A percentile compares a stretch with the other conserved stretches of the same genome.
Evolutionary conservation across 306 rosid species (phyloP).

Genomic region (Sechiopsis laciniata): DNA sequence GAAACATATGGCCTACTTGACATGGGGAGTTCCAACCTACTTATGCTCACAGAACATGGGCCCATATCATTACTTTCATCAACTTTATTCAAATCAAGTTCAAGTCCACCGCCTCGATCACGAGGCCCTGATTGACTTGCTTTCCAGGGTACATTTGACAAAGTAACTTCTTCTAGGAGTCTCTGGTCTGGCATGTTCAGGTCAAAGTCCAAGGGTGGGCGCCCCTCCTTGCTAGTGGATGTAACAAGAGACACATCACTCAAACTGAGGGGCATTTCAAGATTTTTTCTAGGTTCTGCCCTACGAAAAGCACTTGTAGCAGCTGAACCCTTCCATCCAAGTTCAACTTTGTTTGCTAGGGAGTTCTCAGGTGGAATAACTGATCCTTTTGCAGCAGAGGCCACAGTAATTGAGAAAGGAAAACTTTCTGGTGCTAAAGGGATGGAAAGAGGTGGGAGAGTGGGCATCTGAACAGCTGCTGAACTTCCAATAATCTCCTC

Average conservation of each 20-base stretch:
- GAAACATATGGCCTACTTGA: slow-evolving; percentile 45
- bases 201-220: slow-evolving; percentile 78
- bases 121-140: slow-evolving; percentile 30
- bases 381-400: slow-evolving; percentile 87
- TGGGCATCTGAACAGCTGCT: slow-evolving; percentile 30
- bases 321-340: slow-evolving; percentile 97
- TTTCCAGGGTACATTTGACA: slow-evolving; percentile 31
- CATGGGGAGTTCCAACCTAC: slow-evolving; percentile 46
- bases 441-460: slow-evolving; percentile 39
- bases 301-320: slow-evolving; percentile 96
- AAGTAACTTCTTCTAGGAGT: slow-evolving; percentile 56
- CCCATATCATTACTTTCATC: slow-evolving; percentile 21
- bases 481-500: slow-evolving; percentile 52
- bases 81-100: slow-evolving; percentile 71
- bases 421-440: slow-evolving; percentile 57
- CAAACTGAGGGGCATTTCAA: slow-evolving; percentile 35
- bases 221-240: slow-evolving; percentile 42
- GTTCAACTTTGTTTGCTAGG: slow-evolving; percentile 58
- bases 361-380: slow-evolving; percentile 68
- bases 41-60: slow-evolving; percentile 39
- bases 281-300: slow-evolving; percentile 77
- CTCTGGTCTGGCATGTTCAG: slow-evolving; percentile 67
- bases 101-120: slow-evolving; percentile 58
- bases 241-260: slow-evolving; percentile 34
- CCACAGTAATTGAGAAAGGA: slow-evolving; percentile 69